phyloP scores from a whole-genome alignment of 2,329 filamentous ascomycete species.

The Scytalidium lignicola region DNA sequence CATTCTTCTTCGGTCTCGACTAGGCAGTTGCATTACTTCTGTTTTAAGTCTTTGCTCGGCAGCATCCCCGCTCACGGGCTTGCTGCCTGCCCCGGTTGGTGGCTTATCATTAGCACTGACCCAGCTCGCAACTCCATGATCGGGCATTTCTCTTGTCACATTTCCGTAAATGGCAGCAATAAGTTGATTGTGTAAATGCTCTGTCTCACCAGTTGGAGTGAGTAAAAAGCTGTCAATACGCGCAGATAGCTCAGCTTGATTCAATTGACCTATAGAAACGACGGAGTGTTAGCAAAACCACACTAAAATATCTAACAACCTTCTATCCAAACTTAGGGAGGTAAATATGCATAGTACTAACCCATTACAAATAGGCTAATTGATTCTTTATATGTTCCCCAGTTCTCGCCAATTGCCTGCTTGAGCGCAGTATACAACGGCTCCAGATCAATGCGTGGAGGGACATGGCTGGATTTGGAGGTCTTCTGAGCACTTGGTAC shows the following conservation, averaged over 20 bases:
- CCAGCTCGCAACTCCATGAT: constrained; percentile 63
- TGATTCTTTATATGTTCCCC: constrained; percentile 59
- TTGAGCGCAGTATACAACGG: constrained; percentile 60
- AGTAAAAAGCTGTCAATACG: constrained; percentile 56
- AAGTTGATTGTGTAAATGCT: constrained; percentile 64
- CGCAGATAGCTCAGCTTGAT: constrained; percentile 55
- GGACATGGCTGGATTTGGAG: constrained; percentile 57
- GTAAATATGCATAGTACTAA: constrained; percentile 30
- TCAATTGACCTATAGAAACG: constrained; percentile 48
- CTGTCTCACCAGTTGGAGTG: constrained; percentile 47
- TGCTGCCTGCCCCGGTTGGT: constrained; percentile 48
- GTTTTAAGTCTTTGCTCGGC: constrained; percentile 61
- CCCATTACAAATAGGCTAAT: constrained; percentile 59
- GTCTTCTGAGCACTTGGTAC: constrained; percentile 39
- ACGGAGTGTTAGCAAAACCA: constrained; percentile 24
- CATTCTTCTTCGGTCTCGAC: constrained; percentile 58
- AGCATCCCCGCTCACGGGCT: constrained; percentile 60
- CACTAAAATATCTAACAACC: constrained; percentile 2
- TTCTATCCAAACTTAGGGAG: constrained; percentile 1
- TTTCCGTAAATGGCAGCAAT: constrained; percentile 63
- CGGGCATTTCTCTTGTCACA: constrained; percentile 64
- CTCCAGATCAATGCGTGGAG: constrained; percentile 62
- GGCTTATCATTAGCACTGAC: constrained; percentile 69
- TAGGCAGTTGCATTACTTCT: constrained; percentile 67
- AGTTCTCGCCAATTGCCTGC: constrained; percentile 56